These are phyloP conservation scores for Tulasnella sp. DNA, from an alignment of 768 basidiomycete species.

Conservation along the genomic window DNA sequence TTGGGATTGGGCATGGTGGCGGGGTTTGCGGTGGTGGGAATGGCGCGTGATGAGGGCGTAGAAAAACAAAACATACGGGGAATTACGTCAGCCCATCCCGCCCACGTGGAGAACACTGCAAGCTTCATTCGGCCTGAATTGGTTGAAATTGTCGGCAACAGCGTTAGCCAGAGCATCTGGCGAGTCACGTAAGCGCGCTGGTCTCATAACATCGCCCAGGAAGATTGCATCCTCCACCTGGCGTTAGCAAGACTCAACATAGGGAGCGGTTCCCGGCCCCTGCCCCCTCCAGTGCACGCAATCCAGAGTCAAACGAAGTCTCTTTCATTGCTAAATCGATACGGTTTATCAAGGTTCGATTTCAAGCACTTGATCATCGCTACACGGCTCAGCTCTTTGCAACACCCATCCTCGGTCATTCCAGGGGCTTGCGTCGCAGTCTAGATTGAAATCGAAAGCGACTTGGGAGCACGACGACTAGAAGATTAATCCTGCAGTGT, in stretches of 20 bases:
- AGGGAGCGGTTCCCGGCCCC: neutral
- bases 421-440: neutral
- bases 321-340: neutral
- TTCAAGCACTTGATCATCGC: neutral
- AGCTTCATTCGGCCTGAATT: conserved; percentile 16
- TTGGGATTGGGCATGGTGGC: conserved; percentile 14
- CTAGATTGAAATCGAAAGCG: neutral
- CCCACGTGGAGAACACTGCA: neutral
- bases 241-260: neutral
- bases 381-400: neutral
- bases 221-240: neutral
- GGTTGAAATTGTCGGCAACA: neutral
- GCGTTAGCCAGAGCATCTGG: neutral
- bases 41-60: neutral
- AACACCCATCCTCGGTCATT: neutral
- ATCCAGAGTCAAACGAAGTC: neutral
- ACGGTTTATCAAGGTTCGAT: neutral
- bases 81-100: neutral
- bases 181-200: neutral
- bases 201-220: neutral
- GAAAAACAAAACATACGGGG: neutral
- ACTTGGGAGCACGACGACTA: neutral
- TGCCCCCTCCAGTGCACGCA: neutral
- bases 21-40: conserved; percentile 21
- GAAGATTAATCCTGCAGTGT: neutral